Base-by-base conservation (phyloP, 2,329 filamentous ascomycete genomes). In the Calonectria montana region DNA sequence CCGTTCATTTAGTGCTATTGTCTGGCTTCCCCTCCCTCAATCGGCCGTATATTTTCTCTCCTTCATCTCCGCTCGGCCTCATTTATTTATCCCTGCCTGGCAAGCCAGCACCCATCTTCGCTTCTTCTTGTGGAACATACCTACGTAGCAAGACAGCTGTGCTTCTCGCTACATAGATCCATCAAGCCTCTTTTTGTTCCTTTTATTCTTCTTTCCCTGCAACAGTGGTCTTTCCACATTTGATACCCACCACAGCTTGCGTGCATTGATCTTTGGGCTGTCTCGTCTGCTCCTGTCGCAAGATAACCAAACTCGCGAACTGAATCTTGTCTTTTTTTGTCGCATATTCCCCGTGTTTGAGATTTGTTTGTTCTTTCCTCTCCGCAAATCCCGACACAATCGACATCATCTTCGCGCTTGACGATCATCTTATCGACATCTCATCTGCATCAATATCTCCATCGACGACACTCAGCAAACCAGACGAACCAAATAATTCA, bases 71-170 rank as follows among this genome's bases (percentile, higher is more conserved):
- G 41, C 50, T 53, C 50, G 25, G 65, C 48, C 59, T 35, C 65
- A 65, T 23, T 8, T n/a, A n/a, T n/a, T n/a, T n/a, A 47, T 47
- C 43, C 45, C 37, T 45, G 45, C 47, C 31, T 25, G 55, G 72
- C n/a, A 65, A 74, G 43, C 66, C 77, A 74, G 67, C 73, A 78
- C 64, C 55, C 65, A 69, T 47, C 71, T 70, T 77, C 75, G 67
- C 75, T 76, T 78, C 77, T 69, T 62, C 59, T 66, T 75, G 75
- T 78, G 69, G 63, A 73, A 78, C 77, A 55, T 50, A 53, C 43
- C 66, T 61, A 53, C 43, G 64, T 61, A 65, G 61, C 67, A 45
- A 73, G 74, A 74, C 73, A 79, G 77, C 77, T 78, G 77, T 72
- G 77, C 77, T 78, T 73, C 77, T 76, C 76, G 67, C 50, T 70